These are phyloP conservation scores for Ceratonia siliqua DNA, from an alignment of 306 rosid genomes.

Conservation along the genomic window DNA sequence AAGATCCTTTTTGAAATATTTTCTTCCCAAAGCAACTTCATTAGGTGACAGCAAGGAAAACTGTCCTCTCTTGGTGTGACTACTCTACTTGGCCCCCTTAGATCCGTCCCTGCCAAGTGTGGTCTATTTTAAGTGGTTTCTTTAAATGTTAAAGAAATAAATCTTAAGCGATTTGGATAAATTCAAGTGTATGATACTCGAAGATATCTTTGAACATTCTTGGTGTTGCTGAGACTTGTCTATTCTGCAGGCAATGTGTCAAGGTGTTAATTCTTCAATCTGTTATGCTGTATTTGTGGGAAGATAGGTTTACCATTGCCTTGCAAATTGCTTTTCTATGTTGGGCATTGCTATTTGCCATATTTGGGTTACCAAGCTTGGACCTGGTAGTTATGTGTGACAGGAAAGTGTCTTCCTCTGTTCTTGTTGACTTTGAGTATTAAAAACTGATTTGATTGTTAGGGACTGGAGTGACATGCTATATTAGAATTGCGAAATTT, in stretches of 20 bases:
- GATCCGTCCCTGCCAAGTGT: neutral
- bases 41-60: neutral
- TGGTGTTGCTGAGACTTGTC: neutral
- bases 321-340: neutral
- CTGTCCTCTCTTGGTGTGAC: neutral
- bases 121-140: neutral
- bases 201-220: neutral
- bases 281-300: neutral
- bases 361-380: constrained; percentile 5
- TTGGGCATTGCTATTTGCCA: neutral
- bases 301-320: neutral
- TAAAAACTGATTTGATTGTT: neutral
- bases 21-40: too few species aligned
- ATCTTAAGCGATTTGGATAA: too few species aligned
- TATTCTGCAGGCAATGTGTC: neutral
- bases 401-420: neutral
- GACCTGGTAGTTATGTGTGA: too few species aligned
- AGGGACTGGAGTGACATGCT: neutral
- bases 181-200: neutral
- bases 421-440: neutral
- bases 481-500: neutral
- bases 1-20: too few species aligned
- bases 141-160: neutral
- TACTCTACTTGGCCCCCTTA: neutral
- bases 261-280: neutral